phyloP scores from a whole-genome alignment of 495 filamentous ascomycete genomes.

The Usnea hakonensis region DNA sequence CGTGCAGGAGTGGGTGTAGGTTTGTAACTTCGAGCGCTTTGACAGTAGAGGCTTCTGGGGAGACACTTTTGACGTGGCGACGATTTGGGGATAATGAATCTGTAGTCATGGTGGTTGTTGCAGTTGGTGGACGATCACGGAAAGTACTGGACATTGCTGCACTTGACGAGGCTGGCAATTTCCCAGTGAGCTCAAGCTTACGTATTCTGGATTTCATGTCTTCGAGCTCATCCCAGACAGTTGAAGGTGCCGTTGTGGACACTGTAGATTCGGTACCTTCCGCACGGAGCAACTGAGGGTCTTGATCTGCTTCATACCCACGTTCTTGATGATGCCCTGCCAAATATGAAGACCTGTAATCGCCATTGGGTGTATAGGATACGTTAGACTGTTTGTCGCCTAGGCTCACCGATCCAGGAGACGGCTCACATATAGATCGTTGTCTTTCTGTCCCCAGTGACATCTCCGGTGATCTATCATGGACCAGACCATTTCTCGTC shows the following conservation, averaged over 20 bases:
- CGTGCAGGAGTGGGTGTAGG: slow-evolving; percentile 71
- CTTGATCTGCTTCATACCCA: slow-evolving; percentile 23
- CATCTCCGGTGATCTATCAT: slow-evolving; percentile 41
- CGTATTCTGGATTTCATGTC: slow-evolving; percentile 91
- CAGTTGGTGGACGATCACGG: slow-evolving; percentile 78
- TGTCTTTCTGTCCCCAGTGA: slow-evolving; percentile 37
- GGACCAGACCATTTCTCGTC: slow-evolving; percentile 34
- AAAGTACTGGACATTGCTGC: slow-evolving; percentile 62
- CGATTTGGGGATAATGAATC: slow-evolving; percentile 80
- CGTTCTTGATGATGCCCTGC: slow-evolving; percentile 35
- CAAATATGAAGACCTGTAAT: slow-evolving; percentile 52
- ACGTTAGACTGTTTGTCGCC: slow-evolving; percentile 49
- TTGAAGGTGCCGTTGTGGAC: slow-evolving; percentile 82
- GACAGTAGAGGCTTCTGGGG: slow-evolving; percentile 39
- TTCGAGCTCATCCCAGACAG: slow-evolving; percentile 96
- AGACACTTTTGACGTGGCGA: slow-evolving; percentile 44
- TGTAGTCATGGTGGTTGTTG: slow-evolving; percentile 88
- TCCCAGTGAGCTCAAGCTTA: slow-evolving; percentile 85
- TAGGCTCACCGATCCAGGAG: slow-evolving; percentile 26
- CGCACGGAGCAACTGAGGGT: slow-evolving; percentile 36
- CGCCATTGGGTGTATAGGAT: slow-evolving; percentile 45
- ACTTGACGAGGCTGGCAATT: slow-evolving; percentile 69
- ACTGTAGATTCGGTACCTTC: slow-evolving; percentile 73
- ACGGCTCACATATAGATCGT: slow-evolving; percentile 38
- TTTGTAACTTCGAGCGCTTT: slow-evolving; percentile 24